phyloP scores from a whole-genome alignment of 371 early-diverging fungal species.

The Amoeboaphelidium protococcarum region DNA sequence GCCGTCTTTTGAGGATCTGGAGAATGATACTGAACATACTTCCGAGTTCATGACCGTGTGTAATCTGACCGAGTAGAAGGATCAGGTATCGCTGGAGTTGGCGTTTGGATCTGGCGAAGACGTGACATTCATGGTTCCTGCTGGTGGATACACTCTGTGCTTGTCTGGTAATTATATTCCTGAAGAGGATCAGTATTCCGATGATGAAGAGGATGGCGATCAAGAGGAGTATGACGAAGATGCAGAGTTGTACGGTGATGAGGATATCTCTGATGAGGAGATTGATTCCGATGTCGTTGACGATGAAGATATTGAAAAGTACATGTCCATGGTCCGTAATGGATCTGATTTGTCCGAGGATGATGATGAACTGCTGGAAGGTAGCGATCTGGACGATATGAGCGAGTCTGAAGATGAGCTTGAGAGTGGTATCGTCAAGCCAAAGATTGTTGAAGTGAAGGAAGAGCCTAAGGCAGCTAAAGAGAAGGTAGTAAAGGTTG shows the following conservation, averaged over 20 bases:
- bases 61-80: neutral
- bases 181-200: constrained; percentile 5
- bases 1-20: too few species aligned
- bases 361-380: neutral
- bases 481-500: neutral
- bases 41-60: neutral
- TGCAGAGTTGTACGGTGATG: neutral
- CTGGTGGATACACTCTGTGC: too few species aligned
- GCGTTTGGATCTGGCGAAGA: neutral
- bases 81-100: neutral
- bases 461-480: neutral
- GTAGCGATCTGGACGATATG: neutral
- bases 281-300: neutral
- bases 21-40: too few species aligned
- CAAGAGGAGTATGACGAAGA: constrained; percentile 5
- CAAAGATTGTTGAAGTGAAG: neutral
- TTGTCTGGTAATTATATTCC: neutral
- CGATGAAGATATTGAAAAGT: neutral
- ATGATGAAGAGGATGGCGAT: constrained; percentile 5
- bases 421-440: neutral
- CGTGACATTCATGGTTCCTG: neutral
- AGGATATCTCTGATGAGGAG: neutral
- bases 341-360: too few species aligned
- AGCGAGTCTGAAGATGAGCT: neutral
- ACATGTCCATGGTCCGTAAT: too few species aligned